These are phyloP conservation scores for Pontederia paniculata DNA, from an alignment of 176 grass and related monocot species.

Conservation along the genomic window DNA sequence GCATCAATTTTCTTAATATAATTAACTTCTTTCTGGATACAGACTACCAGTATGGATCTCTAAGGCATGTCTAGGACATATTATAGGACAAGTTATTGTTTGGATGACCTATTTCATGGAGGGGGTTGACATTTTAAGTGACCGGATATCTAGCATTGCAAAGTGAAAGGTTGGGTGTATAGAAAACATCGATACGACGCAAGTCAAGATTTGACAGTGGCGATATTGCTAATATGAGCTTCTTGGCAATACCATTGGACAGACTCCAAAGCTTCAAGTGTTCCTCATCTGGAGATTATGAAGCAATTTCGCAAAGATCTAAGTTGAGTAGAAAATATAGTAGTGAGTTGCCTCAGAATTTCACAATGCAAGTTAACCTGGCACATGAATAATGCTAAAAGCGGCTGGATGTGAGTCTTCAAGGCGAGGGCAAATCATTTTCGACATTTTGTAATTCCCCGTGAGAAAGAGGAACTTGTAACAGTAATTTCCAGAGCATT, in stretches of 20 bases:
- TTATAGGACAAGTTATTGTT: slow-evolving; percentile 90
- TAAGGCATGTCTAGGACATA: slow-evolving; percentile 89
- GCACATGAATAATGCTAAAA: slow-evolving; percentile 18
- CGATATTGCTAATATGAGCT: slow-evolving; percentile 77
- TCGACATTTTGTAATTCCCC: slow-evolving; percentile 79
- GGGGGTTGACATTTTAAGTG: slow-evolving; percentile 86
- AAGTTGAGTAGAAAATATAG: slow-evolving; percentile 10
- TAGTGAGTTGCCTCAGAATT: not conserved
- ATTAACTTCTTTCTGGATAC: not conserved
- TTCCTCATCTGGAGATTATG: slow-evolving; percentile 49
- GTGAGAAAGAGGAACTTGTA: slow-evolving; percentile 59
- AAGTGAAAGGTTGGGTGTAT: slow-evolving; percentile 87
- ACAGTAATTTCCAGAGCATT: slow-evolving; percentile 45
- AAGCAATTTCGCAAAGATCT: slow-evolving; percentile 84
- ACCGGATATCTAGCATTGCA: slow-evolving; percentile 95
- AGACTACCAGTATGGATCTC: slow-evolving; percentile 99
- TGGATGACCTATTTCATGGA: slow-evolving; percentile 97
- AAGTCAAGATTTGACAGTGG: slow-evolving; percentile 88
- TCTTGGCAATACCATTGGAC: slow-evolving; percentile 37
- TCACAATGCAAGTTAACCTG: not conserved
- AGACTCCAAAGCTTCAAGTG: slow-evolving; percentile 30
- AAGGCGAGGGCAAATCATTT: slow-evolving; percentile 76
- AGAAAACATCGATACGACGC: slow-evolving; percentile 77
- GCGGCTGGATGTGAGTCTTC: slow-evolving; percentile 48
- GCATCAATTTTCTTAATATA: too few relatives aligned